phyloP scores from a whole-genome alignment of 164 flowering plant species.

The Chimonanthus praecox region DNA sequence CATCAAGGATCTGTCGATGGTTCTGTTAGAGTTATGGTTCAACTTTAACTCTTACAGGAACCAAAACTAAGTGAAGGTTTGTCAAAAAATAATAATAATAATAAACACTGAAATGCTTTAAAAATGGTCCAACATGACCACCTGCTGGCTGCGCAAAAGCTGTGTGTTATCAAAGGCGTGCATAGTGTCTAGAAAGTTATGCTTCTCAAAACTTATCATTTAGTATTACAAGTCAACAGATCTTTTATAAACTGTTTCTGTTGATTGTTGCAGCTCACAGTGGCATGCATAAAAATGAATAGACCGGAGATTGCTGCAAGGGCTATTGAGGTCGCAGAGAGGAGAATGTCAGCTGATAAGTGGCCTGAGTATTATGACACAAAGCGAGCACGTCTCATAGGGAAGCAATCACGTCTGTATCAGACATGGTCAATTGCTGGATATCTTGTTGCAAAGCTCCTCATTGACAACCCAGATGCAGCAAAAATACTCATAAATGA shows the following conservation, averaged over 20 bases:
- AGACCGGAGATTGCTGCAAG: constrained; percentile 75
- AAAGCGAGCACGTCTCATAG: constrained; percentile 63
- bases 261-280: constrained; percentile 67
- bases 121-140: too few species aligned
- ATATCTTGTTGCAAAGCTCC: constrained; percentile 71
- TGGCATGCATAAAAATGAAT: constrained; percentile 90
- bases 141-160: too few species aligned
- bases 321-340: constrained; percentile 68
- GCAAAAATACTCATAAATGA: constrained; percentile 58
- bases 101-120: background rate
- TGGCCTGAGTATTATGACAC: constrained; percentile 98
- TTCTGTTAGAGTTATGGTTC: too few species aligned
- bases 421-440: constrained; percentile 97
- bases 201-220: too few species aligned
- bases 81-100: too few species aligned
- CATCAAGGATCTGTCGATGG: too few species aligned
- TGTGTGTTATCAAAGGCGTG: too few species aligned
- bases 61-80: too few species aligned
- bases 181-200: too few species aligned
- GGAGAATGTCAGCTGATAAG: constrained; percentile 56
- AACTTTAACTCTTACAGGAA: too few species aligned
- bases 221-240: background rate
- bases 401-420: constrained; percentile 70
- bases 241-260: background rate
- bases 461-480: constrained; percentile 52